phyloP scores from a whole-genome alignment of 164 flowering plant species.

The Magnolia sinica region DNA sequence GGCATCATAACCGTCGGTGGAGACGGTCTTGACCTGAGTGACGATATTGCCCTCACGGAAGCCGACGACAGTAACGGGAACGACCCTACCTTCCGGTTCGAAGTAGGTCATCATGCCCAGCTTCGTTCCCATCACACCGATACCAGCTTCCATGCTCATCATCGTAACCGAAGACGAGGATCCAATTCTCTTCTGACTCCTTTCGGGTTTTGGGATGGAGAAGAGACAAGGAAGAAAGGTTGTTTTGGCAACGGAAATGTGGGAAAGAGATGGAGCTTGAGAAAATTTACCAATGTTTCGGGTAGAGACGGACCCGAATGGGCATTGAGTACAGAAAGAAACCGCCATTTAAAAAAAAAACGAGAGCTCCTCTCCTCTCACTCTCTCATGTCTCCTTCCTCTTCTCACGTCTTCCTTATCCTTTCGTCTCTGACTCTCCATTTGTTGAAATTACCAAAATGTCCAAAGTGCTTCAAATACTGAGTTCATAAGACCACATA shows the following conservation, averaged over 20 bases:
- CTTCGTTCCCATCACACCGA: constrained; percentile 95
- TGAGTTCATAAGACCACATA: too few relatives aligned
- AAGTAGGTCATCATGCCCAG: constrained; percentile 96
- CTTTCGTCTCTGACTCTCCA: neutral
- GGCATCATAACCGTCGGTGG: constrained; percentile 86
- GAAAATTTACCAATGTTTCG: neutral
- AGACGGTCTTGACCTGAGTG: constrained; percentile 80
- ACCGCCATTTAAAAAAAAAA: neutral
- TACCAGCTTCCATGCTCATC: constrained; percentile 81
- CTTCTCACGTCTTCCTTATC: neutral
- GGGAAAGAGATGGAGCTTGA: neutral
- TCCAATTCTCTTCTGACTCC: neutral
- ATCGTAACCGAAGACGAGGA: neutral
- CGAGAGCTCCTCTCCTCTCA: neutral
- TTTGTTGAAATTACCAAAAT: neutral
- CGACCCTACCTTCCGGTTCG: constrained; percentile 62
- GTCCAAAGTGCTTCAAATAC: neutral
- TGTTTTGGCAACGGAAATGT: neutral
- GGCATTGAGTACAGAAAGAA: neutral
- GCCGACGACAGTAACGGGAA: constrained; percentile 92
- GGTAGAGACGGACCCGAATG: neutral
- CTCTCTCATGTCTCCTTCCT: neutral
- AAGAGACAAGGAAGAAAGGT: neutral
- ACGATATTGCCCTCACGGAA: constrained; percentile 93
- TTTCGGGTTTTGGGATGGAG: neutral